A percentile compares a stretch with the other conserved stretches of the same genome.
Conservation (phyloP, 75 land plant species). For the Pinus tabuliformis region DNA sequence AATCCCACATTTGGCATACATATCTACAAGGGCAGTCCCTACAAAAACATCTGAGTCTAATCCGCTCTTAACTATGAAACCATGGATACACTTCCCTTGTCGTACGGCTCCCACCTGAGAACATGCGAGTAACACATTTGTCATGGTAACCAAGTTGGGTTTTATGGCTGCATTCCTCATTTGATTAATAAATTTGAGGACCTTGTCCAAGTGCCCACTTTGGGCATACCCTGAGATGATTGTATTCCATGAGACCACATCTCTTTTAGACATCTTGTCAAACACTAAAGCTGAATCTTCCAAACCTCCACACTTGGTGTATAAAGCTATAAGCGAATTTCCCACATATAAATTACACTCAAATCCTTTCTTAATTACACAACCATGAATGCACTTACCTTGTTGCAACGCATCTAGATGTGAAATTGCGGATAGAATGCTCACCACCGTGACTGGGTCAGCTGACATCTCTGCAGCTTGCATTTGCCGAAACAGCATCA, state of each 20-base stretch:
- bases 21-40: constrained; percentile 48
- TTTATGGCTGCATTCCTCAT: constrained; percentile 28
- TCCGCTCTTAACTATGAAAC: constrained; percentile 30
- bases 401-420: constrained; percentile 1
- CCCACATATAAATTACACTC: constrained; percentile 35
- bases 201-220: constrained; percentile 34
- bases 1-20: constrained; percentile 48
- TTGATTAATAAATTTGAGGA: constrained; percentile 32
- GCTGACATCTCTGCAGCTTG: constrained; percentile 9
- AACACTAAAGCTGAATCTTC: constrained; percentile 44
- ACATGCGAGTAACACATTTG: constrained; percentile 52
- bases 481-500: constrained; percentile 17
- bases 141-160: constrained; percentile 45
- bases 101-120: constrained; percentile 31
- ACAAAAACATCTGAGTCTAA: constrained; percentile 47
- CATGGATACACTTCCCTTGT: constrained; percentile 53
- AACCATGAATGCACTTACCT: constrained; percentile 41
- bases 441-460: constrained; percentile 21
- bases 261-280: constrained; percentile 22
- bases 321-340: constrained; percentile 57
- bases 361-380: constrained; percentile 13
- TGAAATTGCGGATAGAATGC: constrained; percentile 1
- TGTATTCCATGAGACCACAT: constrained; percentile 53
- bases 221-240: constrained; percentile 55
- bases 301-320: constrained; percentile 62